A percentile compares a stretch with the other conserved stretches of the same genome.
phyloP scores from a whole-genome alignment of 176 grass and related monocot genomes.

The Lolium rigidum region DNA sequence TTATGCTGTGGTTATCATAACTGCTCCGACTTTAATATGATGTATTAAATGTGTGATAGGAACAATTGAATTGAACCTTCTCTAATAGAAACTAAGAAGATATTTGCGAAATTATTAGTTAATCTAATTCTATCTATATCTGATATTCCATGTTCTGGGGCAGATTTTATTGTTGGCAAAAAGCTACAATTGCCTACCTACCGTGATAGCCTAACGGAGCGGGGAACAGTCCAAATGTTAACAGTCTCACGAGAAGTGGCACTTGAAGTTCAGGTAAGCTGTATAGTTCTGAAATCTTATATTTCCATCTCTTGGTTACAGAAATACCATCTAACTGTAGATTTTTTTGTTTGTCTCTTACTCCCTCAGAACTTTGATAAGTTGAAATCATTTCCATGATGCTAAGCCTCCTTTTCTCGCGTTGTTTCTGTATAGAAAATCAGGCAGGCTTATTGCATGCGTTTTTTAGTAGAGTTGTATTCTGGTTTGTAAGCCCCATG shows the following conservation, averaged over 20 bases:
- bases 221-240: slow-evolving; percentile 90
- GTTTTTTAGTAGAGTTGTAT: neutral
- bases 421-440: too few species aligned
- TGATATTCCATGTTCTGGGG: slow-evolving; percentile 35
- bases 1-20: slow-evolving; percentile 15
- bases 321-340: slow-evolving; percentile 26
- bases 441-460: too few species aligned
- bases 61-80: neutral
- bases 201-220: slow-evolving; percentile 82
- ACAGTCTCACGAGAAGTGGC: slow-evolving; percentile 93
- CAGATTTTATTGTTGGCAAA: slow-evolving; percentile 87
- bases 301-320: slow-evolving; percentile 18
- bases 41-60: neutral
- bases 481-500: neutral
- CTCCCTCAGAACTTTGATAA: neutral
- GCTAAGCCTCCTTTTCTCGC: neutral
- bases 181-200: slow-evolving; percentile 86
- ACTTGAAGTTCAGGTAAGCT: slow-evolving; percentile 93
- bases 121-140: slow-evolving; percentile 1
- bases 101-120: slow-evolving; percentile 18
- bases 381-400: slow-evolving; percentile 12
- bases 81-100: neutral
- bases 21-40: neutral
- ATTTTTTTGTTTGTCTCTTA: neutral
- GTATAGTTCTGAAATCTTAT: slow-evolving; percentile 11